A percentile compares a stretch with the other conserved stretches of the same genome.
phyloP scores from a whole-genome alignment of 2,329 filamentous ascomycete species.

The Cladosporium colombiae region DNA sequence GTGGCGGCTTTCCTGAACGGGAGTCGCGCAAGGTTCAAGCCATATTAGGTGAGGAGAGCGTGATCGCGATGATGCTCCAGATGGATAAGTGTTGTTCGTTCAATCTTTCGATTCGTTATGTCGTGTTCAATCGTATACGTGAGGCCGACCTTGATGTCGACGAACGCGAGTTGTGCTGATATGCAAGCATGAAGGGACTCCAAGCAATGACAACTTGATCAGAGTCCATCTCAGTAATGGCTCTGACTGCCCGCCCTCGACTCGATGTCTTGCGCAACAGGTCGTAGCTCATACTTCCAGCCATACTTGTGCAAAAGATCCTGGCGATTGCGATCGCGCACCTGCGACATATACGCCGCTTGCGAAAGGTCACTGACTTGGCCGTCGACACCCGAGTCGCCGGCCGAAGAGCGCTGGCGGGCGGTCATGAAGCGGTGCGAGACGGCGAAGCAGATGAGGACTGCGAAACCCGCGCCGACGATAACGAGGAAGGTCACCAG shows the following conservation, averaged over 20 bases:
- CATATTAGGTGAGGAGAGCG: not conserved
- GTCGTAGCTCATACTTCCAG: constrained; percentile 19
- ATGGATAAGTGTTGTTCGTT: not conserved
- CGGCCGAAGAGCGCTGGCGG: constrained; percentile 2
- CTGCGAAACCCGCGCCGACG: constrained; percentile 59
- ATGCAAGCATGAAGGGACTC: not conserved
- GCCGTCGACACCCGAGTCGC: constrained; percentile 1
- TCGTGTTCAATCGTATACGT: not conserved
- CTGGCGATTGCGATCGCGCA: constrained; percentile 19
- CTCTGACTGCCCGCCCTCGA: constrained; percentile 15
- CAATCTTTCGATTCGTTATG: not conserved
- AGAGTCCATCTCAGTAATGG: constrained; percentile 7
- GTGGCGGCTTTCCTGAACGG: not conserved
- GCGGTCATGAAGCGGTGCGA: constrained; percentile 17
- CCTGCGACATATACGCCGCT: constrained; percentile 18
- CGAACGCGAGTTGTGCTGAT: not conserved
- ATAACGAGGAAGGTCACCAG: constrained; percentile 41
- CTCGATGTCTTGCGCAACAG: constrained; percentile 13
- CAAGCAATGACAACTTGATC: not conserved
- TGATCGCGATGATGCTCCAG: not conserved
- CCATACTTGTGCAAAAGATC: constrained; percentile 18
- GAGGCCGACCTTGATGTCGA: not conserved
- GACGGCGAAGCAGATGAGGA: constrained; percentile 44
- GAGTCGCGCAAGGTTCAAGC: not conserved
- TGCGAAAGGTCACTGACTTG: constrained; percentile 13